Base-by-base conservation (phyloP, 2,329 filamentous ascomycete species). In the Colletotrichum plurivorum region DNA sequence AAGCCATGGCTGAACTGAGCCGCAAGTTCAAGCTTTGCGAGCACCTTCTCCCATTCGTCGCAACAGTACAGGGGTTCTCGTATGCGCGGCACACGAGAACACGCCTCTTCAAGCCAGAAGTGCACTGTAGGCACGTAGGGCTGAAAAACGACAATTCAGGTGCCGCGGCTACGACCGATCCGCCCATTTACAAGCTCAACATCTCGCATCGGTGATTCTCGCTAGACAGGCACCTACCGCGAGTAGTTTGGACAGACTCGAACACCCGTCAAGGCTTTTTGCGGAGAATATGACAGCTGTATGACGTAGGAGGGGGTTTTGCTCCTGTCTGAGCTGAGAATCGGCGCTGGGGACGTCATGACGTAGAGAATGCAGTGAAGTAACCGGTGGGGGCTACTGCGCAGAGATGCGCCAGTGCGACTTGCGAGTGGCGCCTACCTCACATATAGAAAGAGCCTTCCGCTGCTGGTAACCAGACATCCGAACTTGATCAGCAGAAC, bases 251-350 rank as follows among this genome's bases (percentile, higher is more conserved):
- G 25, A 51, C 55, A 56, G n/a, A 52, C 25, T 43, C 22, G 27
- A 36, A 45, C 31, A 22, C 22, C 20, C 7, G 55, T 67, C 66
- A 56, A 39, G 62, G 51, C 51, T 56, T 66, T 69, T 66, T 48
- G 66, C 66, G 66, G 62, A 66, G 66, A 31, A 53, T 25, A 43
- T 69, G 66, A 69, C 62, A 9, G 36, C 5, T 22, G 2, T 41
- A 69, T 69, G 66, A 69, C 66, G 66, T 69, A 66, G 66, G 66
- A 25, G 62, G 62, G 36, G 46, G 54, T 27, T 66, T 41, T 59
- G 48, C 58, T 36, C 56, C 43, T 16, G 66, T 66, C 62, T 61
- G 55, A 66, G 62, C 55, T 69, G 66, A 60, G 66, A 69, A 66
- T 67, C 43, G 60, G 31, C 55, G 36, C 66, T 45, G 62, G 36